Base-by-base conservation (phyloP, 2,329 filamentous ascomycete species). In the Ascochyta koolunga region DNA sequence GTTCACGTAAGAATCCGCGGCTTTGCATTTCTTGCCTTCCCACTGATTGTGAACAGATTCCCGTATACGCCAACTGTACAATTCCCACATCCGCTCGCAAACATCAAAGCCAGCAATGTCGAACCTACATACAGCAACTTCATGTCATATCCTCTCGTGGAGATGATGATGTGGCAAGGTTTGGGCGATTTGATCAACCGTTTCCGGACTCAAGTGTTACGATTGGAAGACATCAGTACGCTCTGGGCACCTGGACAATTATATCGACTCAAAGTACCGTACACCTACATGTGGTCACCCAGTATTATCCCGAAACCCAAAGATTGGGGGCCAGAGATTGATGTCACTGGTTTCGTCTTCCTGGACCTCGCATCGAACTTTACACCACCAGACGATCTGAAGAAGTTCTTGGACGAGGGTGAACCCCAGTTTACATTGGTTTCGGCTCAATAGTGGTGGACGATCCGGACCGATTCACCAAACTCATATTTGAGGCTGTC, bases 301-400 rank as follows among this genome's bases (percentile, higher is more conserved):
- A 82, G 79, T 0, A 76, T 90, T 2, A 82, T 89, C 0, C 84
- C 86, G 0, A 90, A 89, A 62, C 87, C 87, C 0, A 73, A 79
- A 18, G 87, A 90, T 62, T 90, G 87, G 87, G 85, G 86, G 2
- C 78, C 79, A 15, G 82, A 89, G 62, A 85, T 93, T 50, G 87
- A 91, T 65, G 84, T 92, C 19, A 86, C 88, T 1, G 90, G 90
- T 18, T 93, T 93, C 64, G 88, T 91, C 4, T 93, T 93, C 65
- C 80, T 91, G 0, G 88, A 91, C 51, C 78, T 86, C 9, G 86
- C 88, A 7, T 83, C 83, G 4, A 78, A 79, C 1, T 89, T 85
- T 63, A 75, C 79, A 18, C 87, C 87, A 0, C 83, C 86, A 0
- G 71, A 79, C 2, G 79, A 81, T 0, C 76, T 90, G n/a, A 59